phyloP scores from a whole-genome alignment of 306 rosid species.

The Acacia melanoxylon region DNA sequence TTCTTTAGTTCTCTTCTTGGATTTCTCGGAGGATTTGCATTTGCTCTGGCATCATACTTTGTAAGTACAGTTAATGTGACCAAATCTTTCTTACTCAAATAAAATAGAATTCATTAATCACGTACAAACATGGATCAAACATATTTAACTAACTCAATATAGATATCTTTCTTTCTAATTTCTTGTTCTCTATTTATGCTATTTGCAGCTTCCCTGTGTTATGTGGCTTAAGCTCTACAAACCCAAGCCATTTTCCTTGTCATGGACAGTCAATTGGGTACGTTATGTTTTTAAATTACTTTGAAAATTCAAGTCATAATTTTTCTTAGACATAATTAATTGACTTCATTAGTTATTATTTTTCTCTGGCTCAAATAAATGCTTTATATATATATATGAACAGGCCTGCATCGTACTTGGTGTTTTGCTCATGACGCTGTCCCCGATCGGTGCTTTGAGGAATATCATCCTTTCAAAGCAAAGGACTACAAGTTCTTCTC shows the following conservation, averaged over 20 bases:
- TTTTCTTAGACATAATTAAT: background rate
- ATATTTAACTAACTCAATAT: too few species aligned
- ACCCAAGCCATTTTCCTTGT: conserved; percentile 58
- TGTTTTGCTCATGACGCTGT: conserved; percentile 50
- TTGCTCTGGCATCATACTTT: too few species aligned
- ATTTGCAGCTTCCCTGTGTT: conserved; percentile 76
- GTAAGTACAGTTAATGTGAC: too few species aligned
- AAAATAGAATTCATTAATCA: too few species aligned
- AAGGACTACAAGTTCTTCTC: conserved; percentile 56
- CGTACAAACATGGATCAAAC: too few species aligned
- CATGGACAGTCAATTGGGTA: conserved; percentile 81
- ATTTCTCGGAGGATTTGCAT: too few species aligned
- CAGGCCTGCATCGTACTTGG: conserved; percentile 77
- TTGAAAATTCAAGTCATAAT: background rate
- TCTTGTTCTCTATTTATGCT: too few species aligned
- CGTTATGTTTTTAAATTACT: background rate
- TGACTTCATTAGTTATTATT: background rate
- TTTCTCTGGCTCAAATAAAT: background rate
- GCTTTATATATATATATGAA: background rate
- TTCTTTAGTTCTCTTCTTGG: too few species aligned
- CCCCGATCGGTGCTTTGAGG: conserved; percentile 81
- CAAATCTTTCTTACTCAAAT: too few species aligned
- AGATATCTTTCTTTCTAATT: too few species aligned
- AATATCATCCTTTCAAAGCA: conserved; percentile 52
- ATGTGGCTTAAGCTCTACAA: conserved; percentile 72